Percentiles rank a stretch among this genome's conserved stretches.
phyloP scores from a whole-genome alignment of 805 yeast species.

The Candida fluviatilis region DNA sequence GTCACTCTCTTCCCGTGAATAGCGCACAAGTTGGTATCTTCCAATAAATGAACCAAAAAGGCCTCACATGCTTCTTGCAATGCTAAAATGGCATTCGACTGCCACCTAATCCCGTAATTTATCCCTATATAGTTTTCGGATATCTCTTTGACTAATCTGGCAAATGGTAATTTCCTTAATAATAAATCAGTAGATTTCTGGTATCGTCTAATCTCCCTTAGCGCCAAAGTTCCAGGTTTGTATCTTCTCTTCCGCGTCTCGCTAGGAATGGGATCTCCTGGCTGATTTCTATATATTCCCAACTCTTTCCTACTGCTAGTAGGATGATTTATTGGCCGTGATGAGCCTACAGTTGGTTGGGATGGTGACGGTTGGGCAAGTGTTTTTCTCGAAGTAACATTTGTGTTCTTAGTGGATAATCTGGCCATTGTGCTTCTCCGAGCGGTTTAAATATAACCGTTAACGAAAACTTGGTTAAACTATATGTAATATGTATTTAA shows the following conservation, averaged over 20 bases:
- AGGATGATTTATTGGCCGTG: not conserved
- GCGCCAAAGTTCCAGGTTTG: conserved; percentile 63
- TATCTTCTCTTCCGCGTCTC: conserved; percentile 38
- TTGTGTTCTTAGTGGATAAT: not conserved
- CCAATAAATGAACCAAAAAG: conserved; percentile 64
- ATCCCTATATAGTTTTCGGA: conserved; percentile 55
- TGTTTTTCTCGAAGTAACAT: not conserved
- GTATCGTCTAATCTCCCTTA: conserved; percentile 63
- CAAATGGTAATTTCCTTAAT: conserved; percentile 71
- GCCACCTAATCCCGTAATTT: conserved; percentile 68
- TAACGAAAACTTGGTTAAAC: not conserved
- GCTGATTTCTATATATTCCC: conserved; percentile 45
- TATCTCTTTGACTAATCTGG: conserved; percentile 70
- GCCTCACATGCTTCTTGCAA: conserved; percentile 83
- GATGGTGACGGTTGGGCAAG: not conserved
- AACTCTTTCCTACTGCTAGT: conserved; percentile 12
- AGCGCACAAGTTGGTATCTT: conserved; percentile 75
- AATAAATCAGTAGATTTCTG: conserved; percentile 67
- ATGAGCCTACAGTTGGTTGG: not conserved
- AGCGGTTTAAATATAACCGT: not conserved
- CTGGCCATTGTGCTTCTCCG: not conserved
- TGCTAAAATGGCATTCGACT: conserved; percentile 70
- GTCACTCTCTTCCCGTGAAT: conserved; percentile 81
- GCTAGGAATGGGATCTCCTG: conserved; percentile 47
- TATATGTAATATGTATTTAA: conserved; percentile 1